Percentiles rank a stretch among this genome's conserved stretches.
These are phyloP conservation scores for Rhynchospora pubera DNA, from an alignment of 176 grass and related monocot species.

Conservation along the genomic window DNA sequence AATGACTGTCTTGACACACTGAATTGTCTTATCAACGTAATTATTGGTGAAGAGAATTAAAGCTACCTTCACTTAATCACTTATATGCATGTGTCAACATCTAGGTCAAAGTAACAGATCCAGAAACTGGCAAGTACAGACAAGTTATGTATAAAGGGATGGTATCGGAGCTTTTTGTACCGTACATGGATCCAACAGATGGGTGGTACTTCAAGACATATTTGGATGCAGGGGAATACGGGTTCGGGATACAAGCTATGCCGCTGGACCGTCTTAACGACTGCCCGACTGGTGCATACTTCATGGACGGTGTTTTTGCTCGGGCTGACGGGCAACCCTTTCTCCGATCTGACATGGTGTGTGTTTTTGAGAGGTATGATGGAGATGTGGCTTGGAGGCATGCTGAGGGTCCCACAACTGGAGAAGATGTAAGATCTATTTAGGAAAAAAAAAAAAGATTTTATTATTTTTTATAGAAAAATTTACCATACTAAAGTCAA, in stretches of 20 bases:
- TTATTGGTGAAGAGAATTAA: background rate
- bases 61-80: background rate
- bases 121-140: constrained; percentile 23
- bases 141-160: constrained; percentile 77
- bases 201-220: constrained; percentile 98
- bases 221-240: constrained; percentile 88
- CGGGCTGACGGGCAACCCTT: constrained; percentile 57
- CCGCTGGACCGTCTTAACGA: constrained; percentile 80
- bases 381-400: constrained; percentile 79
- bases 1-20: background rate
- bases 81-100: background rate
- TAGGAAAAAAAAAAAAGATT: no score
- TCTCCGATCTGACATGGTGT: constrained; percentile 62
- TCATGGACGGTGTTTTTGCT: constrained; percentile 64
- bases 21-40: background rate
- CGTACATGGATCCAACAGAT: constrained; percentile 92
- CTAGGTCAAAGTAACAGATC: constrained; percentile 39
- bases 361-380: constrained; percentile 79
- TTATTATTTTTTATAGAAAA: no score
- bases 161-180: constrained; percentile 82
- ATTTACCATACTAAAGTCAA: no score
- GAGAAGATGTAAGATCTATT: constrained; percentile 48
- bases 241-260: constrained; percentile 76
- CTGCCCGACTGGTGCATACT: constrained; percentile 58
- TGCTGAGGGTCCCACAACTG: constrained; percentile 78